phyloP scores from a whole-genome alignment of 176 grass and related monocot species.

The Thalia dealbata region DNA sequence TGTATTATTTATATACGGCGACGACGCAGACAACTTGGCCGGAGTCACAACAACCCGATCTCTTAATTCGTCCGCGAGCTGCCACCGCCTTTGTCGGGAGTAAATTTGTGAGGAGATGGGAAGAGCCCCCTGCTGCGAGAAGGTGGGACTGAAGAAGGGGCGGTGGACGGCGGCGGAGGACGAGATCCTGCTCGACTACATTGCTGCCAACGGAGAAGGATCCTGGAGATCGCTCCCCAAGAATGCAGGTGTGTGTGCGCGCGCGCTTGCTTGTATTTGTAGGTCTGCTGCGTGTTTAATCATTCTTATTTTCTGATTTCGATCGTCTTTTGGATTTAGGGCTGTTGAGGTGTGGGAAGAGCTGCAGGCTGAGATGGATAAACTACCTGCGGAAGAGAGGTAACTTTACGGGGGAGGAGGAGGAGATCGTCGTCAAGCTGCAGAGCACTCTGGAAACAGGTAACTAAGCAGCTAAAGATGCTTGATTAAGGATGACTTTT shows the following conservation, averaged over 20 bases:
- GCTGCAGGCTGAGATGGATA: constrained; percentile 70
- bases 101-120: constrained; percentile 38
- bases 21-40: not conserved
- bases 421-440: constrained; percentile 70
- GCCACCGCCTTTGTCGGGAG: too few species aligned
- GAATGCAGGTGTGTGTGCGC: constrained; percentile 66
- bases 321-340: too few species aligned
- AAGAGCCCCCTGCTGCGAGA: constrained; percentile 92
- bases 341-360: constrained; percentile 62
- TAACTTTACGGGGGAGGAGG: constrained; percentile 66
- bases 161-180: constrained; percentile 88
- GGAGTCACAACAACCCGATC: too few species aligned
- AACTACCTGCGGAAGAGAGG: constrained; percentile 75
- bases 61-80: too few species aligned
- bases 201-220: constrained; percentile 71
- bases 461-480: too few species aligned
- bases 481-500: too few species aligned
- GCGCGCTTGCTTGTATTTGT: too few species aligned
- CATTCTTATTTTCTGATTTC: too few species aligned
- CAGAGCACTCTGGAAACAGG: constrained; percentile 76
- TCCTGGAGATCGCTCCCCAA: constrained; percentile 85
- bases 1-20: not conserved
- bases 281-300: too few species aligned
- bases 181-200: constrained; percentile 53
- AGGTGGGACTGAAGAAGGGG: constrained; percentile 77